Evolutionary conservation across 345 rosid species (phyloP), one percentile per base, ranked within the genome.

Genomic region (Erysimum cheiranthoides): DNA sequence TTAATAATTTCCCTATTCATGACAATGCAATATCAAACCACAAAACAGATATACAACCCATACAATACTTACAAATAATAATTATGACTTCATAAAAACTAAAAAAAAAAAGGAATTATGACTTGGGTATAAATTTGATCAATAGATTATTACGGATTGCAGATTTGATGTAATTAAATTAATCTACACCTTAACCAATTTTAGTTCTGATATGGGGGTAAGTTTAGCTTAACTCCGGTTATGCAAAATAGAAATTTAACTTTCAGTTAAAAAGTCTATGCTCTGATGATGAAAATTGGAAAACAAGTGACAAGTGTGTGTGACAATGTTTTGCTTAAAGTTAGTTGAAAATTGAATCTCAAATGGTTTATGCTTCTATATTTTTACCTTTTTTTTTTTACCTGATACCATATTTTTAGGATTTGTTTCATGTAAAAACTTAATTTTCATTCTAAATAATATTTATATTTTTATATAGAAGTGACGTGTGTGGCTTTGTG

Each of bases 1-100:
- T 73, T 52, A 73, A 42, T 73, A 25, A 21, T 39, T 51, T 64
- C 28, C 5, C 25, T 63, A 36, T 73, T 73, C 56, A 64, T 34
- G 43, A 42, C n/a, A 16, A 42, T 64, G 38, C 46, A 32, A 28
- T 40, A 42, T 62, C 54, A 40, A 38, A n/a, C 52, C 40, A 50
- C 10, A 34, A 34, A 59, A 59, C 39, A 25, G 6, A 47, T 47
- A 60, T 46, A 34, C 8, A 52, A 25, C 21, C 21, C 27, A 58
- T 58, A 8, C 18, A 31, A n/a, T 31, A n/a, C 34, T 53, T 50
- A 28, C 39, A 34, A 43, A n/a, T 11, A 30, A 45, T 6, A 61
- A 56, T 51, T 21, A 7, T 3, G 16, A 5, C 42, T 36, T 31
- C 32, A 5, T 31, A 3, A 31, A 31, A 31, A 31, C 3, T 2